phyloP scores from a whole-genome alignment of 352 stramenopile genomes.

The Elongisporangium undulatum region DNA sequence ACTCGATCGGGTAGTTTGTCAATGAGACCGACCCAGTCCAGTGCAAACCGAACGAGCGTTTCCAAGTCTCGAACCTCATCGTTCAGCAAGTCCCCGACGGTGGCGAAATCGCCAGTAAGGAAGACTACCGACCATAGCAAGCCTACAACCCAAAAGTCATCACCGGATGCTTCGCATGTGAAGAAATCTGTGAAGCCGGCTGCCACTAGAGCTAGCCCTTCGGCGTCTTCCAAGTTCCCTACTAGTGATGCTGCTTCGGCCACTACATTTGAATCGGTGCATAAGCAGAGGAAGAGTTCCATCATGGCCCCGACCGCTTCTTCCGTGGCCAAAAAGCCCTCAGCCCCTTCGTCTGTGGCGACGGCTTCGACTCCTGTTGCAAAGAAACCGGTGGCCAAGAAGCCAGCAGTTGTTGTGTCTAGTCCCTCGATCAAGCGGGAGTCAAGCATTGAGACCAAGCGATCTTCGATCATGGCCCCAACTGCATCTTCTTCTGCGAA shows the following conservation, averaged over 20 bases:
- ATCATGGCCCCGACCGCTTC: constrained; percentile 27
- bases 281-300: constrained; percentile 4
- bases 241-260: constrained; percentile 11
- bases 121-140: neutral
- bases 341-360: constrained; percentile 2
- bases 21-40: neutral
- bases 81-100: neutral
- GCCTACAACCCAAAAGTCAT: neutral
- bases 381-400: constrained; percentile 13
- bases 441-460: constrained; percentile 49
- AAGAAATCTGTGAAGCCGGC: constrained; percentile 2
- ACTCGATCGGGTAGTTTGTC: neutral
- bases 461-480: constrained; percentile 19
- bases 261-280: constrained; percentile 13
- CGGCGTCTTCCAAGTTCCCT: neutral
- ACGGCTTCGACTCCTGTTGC: neutral
- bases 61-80: neutral
- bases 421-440: constrained; percentile 21
- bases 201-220: neutral
- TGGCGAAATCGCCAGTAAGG: neutral
- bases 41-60: neutral
- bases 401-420: neutral
- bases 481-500: neutral
- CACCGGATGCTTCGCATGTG: neutral
- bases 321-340: constrained; percentile 24